A percentile compares a stretch with the other conserved stretches of the same genome.
These are phyloP conservation scores for Malassezia brasiliensis DNA, from an alignment of 1,284 basidiomycete species.

Conservation along the genomic window DNA sequence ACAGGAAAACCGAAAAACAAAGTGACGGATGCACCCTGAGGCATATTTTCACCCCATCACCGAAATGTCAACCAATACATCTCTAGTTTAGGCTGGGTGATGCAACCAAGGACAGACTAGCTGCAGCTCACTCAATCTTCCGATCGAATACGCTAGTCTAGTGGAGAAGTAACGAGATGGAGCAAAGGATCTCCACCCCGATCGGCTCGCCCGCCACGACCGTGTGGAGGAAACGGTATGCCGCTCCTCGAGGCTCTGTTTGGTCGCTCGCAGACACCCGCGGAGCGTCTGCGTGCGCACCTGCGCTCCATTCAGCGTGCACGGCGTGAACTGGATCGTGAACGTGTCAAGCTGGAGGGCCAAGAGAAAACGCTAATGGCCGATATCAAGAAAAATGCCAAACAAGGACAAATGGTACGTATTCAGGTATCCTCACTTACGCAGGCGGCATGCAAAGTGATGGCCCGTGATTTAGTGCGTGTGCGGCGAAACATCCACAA, in stretches of 20 bases:
- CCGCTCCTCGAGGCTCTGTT: slow-evolving; percentile 53
- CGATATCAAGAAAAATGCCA: slow-evolving; percentile 95
- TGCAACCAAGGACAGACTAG: not conserved
- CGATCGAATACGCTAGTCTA: too few species aligned
- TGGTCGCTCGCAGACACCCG: slow-evolving; percentile 83
- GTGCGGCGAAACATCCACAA: slow-evolving; percentile 92
- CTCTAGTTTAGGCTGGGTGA: not conserved
- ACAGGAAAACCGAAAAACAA: too few species aligned
- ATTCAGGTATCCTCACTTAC: not conserved
- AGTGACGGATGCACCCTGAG: too few species aligned
- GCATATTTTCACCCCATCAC: too few species aligned
- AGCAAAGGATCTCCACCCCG: too few species aligned
- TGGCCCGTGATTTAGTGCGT: slow-evolving; percentile 95
- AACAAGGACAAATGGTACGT: slow-evolving; percentile 84
- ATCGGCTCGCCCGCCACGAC: too few species aligned
- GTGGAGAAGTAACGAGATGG: too few species aligned
- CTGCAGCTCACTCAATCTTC: not conserved
- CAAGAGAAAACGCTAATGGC: slow-evolving; percentile 56
- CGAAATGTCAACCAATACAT: not conserved
- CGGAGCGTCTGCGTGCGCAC: slow-evolving; percentile 88
- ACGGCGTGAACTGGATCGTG: slow-evolving; percentile 90
- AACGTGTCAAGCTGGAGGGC: slow-evolving; percentile 83
- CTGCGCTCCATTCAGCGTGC: slow-evolving; percentile 91
- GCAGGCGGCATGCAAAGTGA: slow-evolving; percentile 69
- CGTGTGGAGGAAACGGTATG: slow-evolving; percentile 11